Evolutionary conservation across 257 asterid species (phyloP).

Genomic region (Solanum tarapatanum): DNA sequence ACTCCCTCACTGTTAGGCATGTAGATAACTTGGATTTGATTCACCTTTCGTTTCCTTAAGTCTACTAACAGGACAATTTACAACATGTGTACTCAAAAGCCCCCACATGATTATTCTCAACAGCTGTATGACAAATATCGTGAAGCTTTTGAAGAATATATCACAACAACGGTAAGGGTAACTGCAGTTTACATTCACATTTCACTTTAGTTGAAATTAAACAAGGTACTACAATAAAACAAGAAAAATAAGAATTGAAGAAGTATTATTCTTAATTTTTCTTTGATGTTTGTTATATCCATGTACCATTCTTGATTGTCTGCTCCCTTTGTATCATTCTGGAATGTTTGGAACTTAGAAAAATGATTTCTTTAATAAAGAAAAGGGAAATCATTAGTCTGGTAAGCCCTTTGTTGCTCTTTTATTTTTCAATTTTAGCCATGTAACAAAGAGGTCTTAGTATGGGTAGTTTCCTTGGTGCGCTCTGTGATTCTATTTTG

Average conservation of each 20-base stretch:
- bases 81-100: conserved; percentile 98
- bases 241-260: neutral
- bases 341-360: neutral
- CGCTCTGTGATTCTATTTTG: neutral
- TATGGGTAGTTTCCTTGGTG: neutral
- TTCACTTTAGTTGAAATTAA: neutral
- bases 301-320: neutral
- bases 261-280: neutral
- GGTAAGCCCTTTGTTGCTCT: neutral
- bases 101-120: conserved; percentile 96
- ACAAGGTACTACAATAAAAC: neutral
- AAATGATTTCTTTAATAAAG: neutral
- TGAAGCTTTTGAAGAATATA: conserved; percentile 79
- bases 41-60: conserved; percentile 12
- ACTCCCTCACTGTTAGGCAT: neutral
- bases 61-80: conserved; percentile 63
- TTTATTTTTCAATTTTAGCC: neutral
- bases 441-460: neutral
- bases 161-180: conserved; percentile 53
- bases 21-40: neutral
- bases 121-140: conserved; percentile 82
- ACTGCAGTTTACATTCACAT: neutral
- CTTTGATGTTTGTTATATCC: neutral
- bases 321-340: neutral
- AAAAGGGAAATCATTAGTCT: neutral